Evolutionary conservation across 306 rosid species (phyloP), one percentile per base, ranked within the genome.

Genomic region (Cicer pinnatifidum): DNA sequence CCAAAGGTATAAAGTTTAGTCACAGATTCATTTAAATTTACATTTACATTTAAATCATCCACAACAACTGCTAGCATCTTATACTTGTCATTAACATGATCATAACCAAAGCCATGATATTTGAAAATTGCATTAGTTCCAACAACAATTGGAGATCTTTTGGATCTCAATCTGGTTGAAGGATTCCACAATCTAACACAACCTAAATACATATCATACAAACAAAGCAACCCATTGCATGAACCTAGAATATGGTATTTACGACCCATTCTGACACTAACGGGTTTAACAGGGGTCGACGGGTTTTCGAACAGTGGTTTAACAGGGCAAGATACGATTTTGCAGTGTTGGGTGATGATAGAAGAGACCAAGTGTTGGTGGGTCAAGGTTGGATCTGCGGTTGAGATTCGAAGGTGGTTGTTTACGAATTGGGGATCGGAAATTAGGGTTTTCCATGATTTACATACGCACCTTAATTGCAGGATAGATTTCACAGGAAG

Each of bases 361-460:
- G 72, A 23, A 48, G 23, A 60, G 75, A 47, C 37, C 53, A 69
- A 17, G 17, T 9, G 71, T 1, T 6, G 63, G 19, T 69, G 62
- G 37, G 63, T 10, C 59, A 38, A 35, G 10, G 0, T 70, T 28
- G 65, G n/a, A 9, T 56, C 9, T 0, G 12, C 3, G 1, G 5
- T 11, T 37, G 81, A 70, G 19, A 4, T 5, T 2, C 9, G 35
- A 71, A 81, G 60, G 4, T 76, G 85, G 6, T 17, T 7, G 7
- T 48, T 77, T 0, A 19, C 72, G 20, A 82, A 82, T 35, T 77
- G 67, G 9, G 71, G 38, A 40, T 65, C 13, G 1, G 78, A 76
- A 1, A 81, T 76, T 13, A 80, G 16, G 54, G 66, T 47, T 15
- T 76, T 75, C 84, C 80, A 81, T 33, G 68, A 57, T 40, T 67